Evolutionary conservation across 2,329 filamentous ascomycete genomes (phyloP), one percentile per base, ranked within the genome.

Genomic region (Arthrinium puccinioides): DNA sequence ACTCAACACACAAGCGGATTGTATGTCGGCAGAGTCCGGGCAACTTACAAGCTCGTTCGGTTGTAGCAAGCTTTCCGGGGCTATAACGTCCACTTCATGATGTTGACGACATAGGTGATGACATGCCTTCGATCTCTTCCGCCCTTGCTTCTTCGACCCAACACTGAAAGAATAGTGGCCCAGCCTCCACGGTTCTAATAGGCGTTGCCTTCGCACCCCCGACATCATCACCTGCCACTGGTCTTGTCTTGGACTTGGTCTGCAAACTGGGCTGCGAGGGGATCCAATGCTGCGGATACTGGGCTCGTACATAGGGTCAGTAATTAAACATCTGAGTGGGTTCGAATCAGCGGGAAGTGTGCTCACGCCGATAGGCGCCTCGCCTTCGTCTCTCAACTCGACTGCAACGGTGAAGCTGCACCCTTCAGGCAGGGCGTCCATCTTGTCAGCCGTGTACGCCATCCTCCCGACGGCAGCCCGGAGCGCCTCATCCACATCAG

Each of bases 351-450:
- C 4, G 13, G 2, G 5, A 13, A 27, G n/a, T n/a, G 25, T 27
- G 62, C 72, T 52, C 57, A 79, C 76, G 37, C 69, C 70, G 43
- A 80, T 76, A 1, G 77, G 79, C 9, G 74, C 67, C 9, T 70
- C 60, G 0, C 67, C 69, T 27, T 79, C 69, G 16, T 82, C 74
- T 26, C 74, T 75, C 45, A 89, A 56, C 58, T 90, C 85, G 27
- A 90, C 72, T 1, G 80, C 82, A n/a, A 90, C 58, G 0, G 83
- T 86, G 56, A 85, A 90, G 0, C 82, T 84, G 56, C 83, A 87
- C 2, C 73, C 72, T 2, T 68, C 60, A 0, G 84, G 82, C 16
- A 88, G 54, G 0, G 69, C 59, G 1, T 58, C 62, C 44, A 87
- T 66, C 38, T 64, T 69, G 42, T 78, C 70, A 8, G 70, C 76